A percentile compares a stretch with the other conserved stretches of the same genome.
Conservation (phyloP, 2,329 filamentous ascomycete species). For the Arthrinium puccinioides region DNA sequence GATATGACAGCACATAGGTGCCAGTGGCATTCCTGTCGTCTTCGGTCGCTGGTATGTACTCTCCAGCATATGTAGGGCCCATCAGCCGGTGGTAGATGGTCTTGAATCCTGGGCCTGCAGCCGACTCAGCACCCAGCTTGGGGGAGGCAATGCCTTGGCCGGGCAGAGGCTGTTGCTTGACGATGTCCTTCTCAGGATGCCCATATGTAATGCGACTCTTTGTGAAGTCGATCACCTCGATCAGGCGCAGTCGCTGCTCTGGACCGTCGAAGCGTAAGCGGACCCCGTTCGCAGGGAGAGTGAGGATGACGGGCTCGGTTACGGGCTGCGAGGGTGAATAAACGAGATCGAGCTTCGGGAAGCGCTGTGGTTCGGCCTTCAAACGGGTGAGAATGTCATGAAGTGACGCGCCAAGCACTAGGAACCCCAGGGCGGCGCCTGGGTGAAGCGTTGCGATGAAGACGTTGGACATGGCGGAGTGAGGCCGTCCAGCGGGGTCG, state of each 20-base stretch:
- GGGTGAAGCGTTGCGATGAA: conserved; percentile 24
- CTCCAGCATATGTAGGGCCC: conserved; percentile 87
- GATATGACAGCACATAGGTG: conserved; percentile 87
- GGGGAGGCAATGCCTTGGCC: conserved; percentile 15
- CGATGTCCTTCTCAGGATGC: conserved; percentile 54
- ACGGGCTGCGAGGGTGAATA: conserved; percentile 74
- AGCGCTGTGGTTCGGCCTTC: conserved; percentile 78
- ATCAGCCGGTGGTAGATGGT: conserved; percentile 92
- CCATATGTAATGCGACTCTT: conserved; percentile 81
- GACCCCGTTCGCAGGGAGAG: conserved; percentile 77
- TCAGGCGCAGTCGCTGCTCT: conserved; percentile 82
- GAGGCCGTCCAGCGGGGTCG: no score
- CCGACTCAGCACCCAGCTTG: conserved; percentile 18
- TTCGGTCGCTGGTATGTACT: conserved; percentile 66
- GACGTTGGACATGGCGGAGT: conserved; percentile 17
- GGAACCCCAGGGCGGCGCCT: conserved; percentile 21
- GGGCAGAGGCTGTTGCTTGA: conserved; percentile 49
- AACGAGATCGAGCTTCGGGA: conserved; percentile 74
- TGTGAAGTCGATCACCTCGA: conserved; percentile 86
- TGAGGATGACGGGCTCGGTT: conserved; percentile 64
- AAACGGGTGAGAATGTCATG: conserved; percentile 83
- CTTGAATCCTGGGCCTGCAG: conserved; percentile 67
- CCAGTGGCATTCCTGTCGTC: conserved; percentile 50
- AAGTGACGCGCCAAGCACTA: conserved; percentile 83
- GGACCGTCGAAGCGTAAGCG: conserved; percentile 89